Conservation (phyloP, 768 basidiomycete species). For the Termitomyces sp. region DNA sequence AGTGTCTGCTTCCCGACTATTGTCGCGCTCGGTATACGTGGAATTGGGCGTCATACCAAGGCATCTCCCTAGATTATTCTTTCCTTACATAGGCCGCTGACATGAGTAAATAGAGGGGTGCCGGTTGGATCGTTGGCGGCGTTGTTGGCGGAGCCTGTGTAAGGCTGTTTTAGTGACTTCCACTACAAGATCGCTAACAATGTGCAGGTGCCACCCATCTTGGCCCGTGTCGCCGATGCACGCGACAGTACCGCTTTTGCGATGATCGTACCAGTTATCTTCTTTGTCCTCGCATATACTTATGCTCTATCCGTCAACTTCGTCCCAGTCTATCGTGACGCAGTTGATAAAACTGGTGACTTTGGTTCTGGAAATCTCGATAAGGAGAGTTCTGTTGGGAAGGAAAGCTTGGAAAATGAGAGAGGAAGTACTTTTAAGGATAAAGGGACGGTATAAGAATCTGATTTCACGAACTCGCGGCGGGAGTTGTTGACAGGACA, state of each 20-base stretch:
- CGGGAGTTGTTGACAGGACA: not conserved
- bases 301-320: slow-evolving; percentile 28
- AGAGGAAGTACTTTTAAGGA: slow-evolving; percentile 4
- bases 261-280: slow-evolving; percentile 28
- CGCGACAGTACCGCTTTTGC: slow-evolving; percentile 27
- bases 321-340: slow-evolving; percentile 21
- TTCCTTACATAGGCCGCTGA: not conserved
- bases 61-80: not conserved
- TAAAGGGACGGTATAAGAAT: slow-evolving; percentile 2
- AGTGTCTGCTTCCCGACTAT: slow-evolving; percentile 32
- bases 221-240: slow-evolving; percentile 24
- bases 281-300: slow-evolving; percentile 22
- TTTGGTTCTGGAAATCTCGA: slow-evolving; percentile 1
- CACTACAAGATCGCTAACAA: not conserved
- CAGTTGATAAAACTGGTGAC: slow-evolving; percentile 20
- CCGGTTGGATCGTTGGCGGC: slow-evolving; percentile 27
- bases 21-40: slow-evolving; percentile 27
- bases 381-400: not conserved
- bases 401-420: slow-evolving; percentile 10
- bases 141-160: slow-evolving; percentile 29
- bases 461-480: not conserved
- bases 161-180: not conserved
- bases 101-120: slow-evolving; percentile 17
- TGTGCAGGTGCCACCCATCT: slow-evolving; percentile 23
- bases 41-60: slow-evolving; percentile 27